Conservation (phyloP, 2,329 filamentous ascomycete genomes). For the Pestalotiopsis fici region DNA sequence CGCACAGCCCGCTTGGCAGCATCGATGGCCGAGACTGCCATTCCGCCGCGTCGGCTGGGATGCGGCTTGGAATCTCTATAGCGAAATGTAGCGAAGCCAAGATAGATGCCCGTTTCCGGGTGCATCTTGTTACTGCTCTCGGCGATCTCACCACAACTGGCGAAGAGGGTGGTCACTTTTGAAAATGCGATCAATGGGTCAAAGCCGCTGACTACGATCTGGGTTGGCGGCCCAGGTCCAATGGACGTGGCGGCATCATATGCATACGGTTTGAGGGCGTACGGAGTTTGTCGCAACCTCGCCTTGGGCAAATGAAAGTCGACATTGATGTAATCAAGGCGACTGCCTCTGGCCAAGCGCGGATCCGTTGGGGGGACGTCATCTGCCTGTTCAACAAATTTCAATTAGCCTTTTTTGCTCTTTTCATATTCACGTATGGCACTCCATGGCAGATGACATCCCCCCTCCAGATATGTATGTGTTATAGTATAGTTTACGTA, state of each 20-base stretch:
- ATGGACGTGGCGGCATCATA: constrained; percentile 84
- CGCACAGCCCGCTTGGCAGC: constrained; percentile 81
- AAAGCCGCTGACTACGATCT: constrained; percentile 94
- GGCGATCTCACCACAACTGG: constrained; percentile 82
- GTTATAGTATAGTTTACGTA: constrained; percentile 56
- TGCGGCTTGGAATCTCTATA: constrained; percentile 71
- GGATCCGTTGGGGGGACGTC: constrained; percentile 80
- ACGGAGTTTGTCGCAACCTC: constrained; percentile 71
- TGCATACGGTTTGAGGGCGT: constrained; percentile 77
- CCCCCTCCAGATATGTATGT: constrained; percentile 45
- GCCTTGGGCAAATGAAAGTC: constrained; percentile 72
- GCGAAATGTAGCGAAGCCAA: constrained; percentile 89
- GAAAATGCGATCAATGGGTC: constrained; percentile 84
- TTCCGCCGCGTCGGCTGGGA: constrained; percentile 48
- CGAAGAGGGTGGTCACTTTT: constrained; percentile 75
- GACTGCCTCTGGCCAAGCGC: constrained; percentile 71
- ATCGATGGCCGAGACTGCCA: constrained; percentile 68
- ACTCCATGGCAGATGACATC: constrained; percentile 61
- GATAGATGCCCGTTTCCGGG: constrained; percentile 88
- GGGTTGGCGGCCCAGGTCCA: constrained; percentile 84
- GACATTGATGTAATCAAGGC: constrained; percentile 67
- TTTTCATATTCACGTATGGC: constrained; percentile 29
- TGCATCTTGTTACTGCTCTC: constrained; percentile 94
- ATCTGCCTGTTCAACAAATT: constrained; percentile 67
- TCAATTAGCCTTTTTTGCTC: constrained; percentile 54